Conservation (phyloP, 306 rosid species). For the Datisca glomerata region DNA sequence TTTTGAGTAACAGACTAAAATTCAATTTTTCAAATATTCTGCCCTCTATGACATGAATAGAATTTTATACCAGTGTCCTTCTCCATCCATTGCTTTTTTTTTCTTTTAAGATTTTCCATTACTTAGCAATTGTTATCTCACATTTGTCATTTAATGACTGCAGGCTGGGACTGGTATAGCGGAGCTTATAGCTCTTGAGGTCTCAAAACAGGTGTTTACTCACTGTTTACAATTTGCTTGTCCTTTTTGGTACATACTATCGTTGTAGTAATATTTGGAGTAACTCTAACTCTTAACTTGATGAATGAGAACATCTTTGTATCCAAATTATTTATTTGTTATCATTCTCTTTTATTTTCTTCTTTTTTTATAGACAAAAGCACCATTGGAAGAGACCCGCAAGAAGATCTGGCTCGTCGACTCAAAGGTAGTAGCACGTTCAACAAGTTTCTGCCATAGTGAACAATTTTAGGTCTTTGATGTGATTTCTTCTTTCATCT, state of each 20-base stretch:
- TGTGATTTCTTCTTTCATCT: not conserved
- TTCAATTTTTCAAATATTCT: too few species aligned
- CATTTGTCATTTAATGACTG: conserved; percentile 13
- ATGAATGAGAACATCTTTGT: too few species aligned
- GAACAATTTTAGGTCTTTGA: not conserved
- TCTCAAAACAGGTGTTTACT: conserved; percentile 49
- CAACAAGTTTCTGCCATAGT: conserved; percentile 5
- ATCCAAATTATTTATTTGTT: too few species aligned
- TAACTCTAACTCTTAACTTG: too few species aligned
- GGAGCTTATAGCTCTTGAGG: conserved; percentile 87
- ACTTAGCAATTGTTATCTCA: conserved; percentile 6
- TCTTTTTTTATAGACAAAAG: conserved; percentile 35
- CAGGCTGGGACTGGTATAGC: conserved; percentile 98
- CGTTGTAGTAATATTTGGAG: not conserved
- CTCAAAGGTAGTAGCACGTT: conserved; percentile 46
- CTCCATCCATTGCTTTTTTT: too few species aligned
- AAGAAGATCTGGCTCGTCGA: conserved; percentile 93
- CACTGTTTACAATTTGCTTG: not conserved
- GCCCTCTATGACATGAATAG: too few species aligned
- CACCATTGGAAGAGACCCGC: conserved; percentile 67
- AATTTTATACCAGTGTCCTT: too few species aligned
- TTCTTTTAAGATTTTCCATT: not conserved
- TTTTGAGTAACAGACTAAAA: too few species aligned
- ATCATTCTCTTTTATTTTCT: too few species aligned
- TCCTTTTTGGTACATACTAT: conserved; percentile 3